Evolutionary conservation across 1,284 basidiomycete species (phyloP), one percentile per base, ranked within the genome.

Genomic region (Pascua sp.): DNA sequence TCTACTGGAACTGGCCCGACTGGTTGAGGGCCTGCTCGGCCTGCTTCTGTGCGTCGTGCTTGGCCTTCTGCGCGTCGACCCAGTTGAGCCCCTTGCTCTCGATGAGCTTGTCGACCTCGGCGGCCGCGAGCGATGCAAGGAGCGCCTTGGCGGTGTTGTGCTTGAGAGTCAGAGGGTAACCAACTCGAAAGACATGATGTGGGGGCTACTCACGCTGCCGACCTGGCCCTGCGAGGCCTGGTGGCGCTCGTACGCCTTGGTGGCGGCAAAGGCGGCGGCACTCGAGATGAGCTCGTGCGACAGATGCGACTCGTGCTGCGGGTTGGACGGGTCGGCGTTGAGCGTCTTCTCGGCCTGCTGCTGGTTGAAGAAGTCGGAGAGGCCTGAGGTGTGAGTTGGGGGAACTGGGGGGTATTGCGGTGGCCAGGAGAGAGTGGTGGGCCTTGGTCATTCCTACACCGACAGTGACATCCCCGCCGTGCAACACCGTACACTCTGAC

Each of bases 61-160:
- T 72, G 63, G 70, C 73, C 60, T 71, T 63, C 58, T 74, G 70
- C 47, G 64, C 63, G 65, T 76, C 73, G 52, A 64, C 64, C 7
- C 51, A 57, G 66, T 73, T 64, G 50, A 76, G 68, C 50, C 72
- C 75, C 59, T 73, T 71, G 57, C 73, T 76, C 65, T 76, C 76
- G 66, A 75, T 65, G 47, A 77, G 67, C 67, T 68, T 69, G 68
- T 77, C 76, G 42, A 71, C 71, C 62, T 77, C 72, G 44, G 73
- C 75, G 11, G 73, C 76, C 11, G 76, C 76, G 37, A 32, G 24
- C 24, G 24, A 32, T 7, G 24, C 24, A 32, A 32, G 3, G 24
- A 32, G 24, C 24, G 24, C 24, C 24, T 32, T 32, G 24, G 24
- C 24, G 24, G 3, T 32, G 24, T 7, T 7, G 24, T 32, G 24